Base-by-base conservation (phyloP, 495 filamentous ascomycete species). In the Neurospora terricola region DNA sequence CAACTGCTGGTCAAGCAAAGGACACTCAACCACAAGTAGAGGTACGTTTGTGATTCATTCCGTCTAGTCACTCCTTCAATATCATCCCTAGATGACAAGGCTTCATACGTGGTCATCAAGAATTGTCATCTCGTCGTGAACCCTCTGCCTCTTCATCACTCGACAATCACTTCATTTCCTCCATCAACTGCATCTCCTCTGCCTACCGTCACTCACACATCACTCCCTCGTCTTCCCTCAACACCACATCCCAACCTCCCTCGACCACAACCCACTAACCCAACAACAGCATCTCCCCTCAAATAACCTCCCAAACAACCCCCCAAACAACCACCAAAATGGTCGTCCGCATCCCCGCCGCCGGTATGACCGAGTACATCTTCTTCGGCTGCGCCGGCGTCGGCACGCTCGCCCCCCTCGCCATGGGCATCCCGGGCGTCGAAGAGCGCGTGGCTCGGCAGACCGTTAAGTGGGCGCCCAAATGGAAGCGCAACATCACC, bases 401-500 rank as follows among this genome's bases (percentile, higher is more conserved):
- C 71, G 73, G 73, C 45, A 80, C 76, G 68, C 82, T 87, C 59
- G 83, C 84, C 10, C 85, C 85, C 1, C 82, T 87, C 77, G 85
- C 85, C 80, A 78, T 87, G 76, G 78, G 85, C 72, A 72, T 81
- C 12, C 85, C 85, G 18, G 84, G 84, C 68, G 84, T 83, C 70
- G 79, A 84, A 69, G 84, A 85, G 73, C 81, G 81, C 18, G 45
- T 87, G 23, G 79, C 81, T 18, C 70, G 75, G 1, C 83, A 85
- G 77, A 86, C 85, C 0, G 71, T 75, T 54, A 80, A 82, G 72
- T 87, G 85, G 85, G 85, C 85, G 9, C 85, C 85, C 10, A 80
- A 79, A 36, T 87, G 85, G 85, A 82, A 87, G 75, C 82, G 83
- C 69, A 86, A 84, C 80, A 86, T 83, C 75, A 82, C 76, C 14